These are phyloP conservation scores for Scheffersomyces stambukii DNA, from an alignment of 1,139 yeast species.

Conservation along the genomic window DNA sequence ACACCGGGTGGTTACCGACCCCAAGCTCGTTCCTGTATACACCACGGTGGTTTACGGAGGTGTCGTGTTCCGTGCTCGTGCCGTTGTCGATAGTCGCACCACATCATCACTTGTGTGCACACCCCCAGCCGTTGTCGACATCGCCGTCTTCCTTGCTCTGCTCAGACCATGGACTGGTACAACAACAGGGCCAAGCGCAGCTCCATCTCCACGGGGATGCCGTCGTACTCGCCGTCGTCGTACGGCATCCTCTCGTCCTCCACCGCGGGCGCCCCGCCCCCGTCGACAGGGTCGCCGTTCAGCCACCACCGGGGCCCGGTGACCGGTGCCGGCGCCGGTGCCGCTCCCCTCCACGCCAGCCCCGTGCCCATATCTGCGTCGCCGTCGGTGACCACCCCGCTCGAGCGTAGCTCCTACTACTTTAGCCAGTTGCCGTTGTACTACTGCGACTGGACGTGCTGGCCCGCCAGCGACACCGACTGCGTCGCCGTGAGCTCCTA, in stretches of 20 bases:
- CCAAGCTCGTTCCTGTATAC: too few relatives aligned
- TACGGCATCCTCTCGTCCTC: constrained; percentile 2
- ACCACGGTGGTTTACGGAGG: too few relatives aligned
- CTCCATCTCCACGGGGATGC: constrained; percentile 13
- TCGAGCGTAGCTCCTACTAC: constrained; percentile 47
- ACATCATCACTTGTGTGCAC: too few relatives aligned
- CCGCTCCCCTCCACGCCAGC: constrained; percentile 2
- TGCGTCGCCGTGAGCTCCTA: constrained; percentile 64
- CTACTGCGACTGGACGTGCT: constrained; percentile 62
- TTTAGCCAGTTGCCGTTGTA: constrained; percentile 62
- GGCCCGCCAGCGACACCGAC: constrained; percentile 36
- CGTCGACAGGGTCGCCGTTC: neutral
- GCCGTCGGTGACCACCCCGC: constrained; percentile 5
- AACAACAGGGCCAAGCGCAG: constrained; percentile 11
- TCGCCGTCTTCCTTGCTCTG: too few relatives aligned
- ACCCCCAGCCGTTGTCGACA: too few relatives aligned
- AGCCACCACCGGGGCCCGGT: neutral
- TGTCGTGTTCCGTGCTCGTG: too few relatives aligned
- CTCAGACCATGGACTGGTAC: constrained; percentile 18
- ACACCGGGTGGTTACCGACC: too few relatives aligned
- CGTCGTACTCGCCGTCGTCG: constrained; percentile 6
- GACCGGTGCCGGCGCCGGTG: constrained; percentile 1
- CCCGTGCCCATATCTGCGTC: constrained; percentile 5
- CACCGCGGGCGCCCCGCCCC: neutral
- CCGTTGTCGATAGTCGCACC: too few relatives aligned